Conservation (phyloP, 805 yeast species). For the Wickerhamiella domercqiae region DNA sequence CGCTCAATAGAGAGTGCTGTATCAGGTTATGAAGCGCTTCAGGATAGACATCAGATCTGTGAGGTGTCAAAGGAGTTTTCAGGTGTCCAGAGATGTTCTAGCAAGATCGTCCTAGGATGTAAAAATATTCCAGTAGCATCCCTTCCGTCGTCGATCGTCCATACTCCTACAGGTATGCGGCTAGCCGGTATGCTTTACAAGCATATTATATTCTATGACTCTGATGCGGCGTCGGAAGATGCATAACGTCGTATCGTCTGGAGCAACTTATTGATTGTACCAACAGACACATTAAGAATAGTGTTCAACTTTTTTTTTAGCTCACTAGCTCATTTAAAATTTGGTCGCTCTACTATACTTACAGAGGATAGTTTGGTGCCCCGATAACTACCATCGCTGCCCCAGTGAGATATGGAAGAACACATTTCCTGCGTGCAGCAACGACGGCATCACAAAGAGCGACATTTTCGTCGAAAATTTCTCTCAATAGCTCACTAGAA, state of each 20-base stretch:
- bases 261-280: too few species aligned
- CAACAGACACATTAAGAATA: too few species aligned
- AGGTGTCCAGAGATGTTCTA: too few species aligned
- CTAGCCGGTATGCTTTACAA: background rate
- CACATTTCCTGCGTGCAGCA: slow-evolving; percentile 50
- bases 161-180: background rate
- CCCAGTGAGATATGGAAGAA: slow-evolving; percentile 64
- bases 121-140: background rate
- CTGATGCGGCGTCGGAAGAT: too few species aligned
- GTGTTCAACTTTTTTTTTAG: too few species aligned
- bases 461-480: slow-evolving; percentile 16
- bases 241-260: too few species aligned
- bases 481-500: slow-evolving; percentile 40
- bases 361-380: too few species aligned
- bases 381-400: slow-evolving; percentile 91
- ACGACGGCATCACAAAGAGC: slow-evolving; percentile 35
- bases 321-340: too few species aligned
- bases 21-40: background rate
- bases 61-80: background rate
- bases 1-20: background rate
- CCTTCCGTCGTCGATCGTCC: background rate
- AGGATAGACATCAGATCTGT: background rate
- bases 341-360: too few species aligned
- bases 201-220: background rate
- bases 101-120: background rate